A percentile compares a stretch with the other conserved stretches of the same genome.
Conservation (phyloP, 164 flowering plant genomes). For the Pachysandra terminalis region DNA sequence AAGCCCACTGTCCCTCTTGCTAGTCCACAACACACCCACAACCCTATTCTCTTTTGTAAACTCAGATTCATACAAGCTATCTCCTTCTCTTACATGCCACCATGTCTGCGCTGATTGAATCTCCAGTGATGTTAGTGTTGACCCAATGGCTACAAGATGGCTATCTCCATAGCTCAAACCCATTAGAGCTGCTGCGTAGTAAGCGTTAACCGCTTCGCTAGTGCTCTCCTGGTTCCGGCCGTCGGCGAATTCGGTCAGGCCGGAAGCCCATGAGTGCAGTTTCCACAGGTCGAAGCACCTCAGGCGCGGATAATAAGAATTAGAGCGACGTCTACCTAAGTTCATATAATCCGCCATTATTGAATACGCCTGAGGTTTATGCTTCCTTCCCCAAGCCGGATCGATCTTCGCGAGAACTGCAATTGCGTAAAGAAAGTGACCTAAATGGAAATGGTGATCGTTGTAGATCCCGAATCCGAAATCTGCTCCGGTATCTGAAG, state of each 20-base stretch:
- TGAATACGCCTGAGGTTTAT: slow-evolving; percentile 69
- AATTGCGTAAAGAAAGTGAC: slow-evolving; percentile 81
- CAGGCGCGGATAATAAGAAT: slow-evolving; percentile 55
- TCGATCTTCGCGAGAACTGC: slow-evolving; percentile 86
- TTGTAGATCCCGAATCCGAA: slow-evolving; percentile 87
- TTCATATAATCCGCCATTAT: slow-evolving; percentile 81
- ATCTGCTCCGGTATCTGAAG: slow-evolving; percentile 71
- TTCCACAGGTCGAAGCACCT: slow-evolving; percentile 85
- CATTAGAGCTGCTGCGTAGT: slow-evolving; percentile 88
- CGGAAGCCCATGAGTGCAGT: slow-evolving; percentile 93
- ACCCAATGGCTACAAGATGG: slow-evolving; percentile 64
- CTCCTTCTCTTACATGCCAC: slow-evolving; percentile 78
- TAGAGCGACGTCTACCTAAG: slow-evolving; percentile 34
- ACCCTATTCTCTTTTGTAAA: slow-evolving; percentile 64
- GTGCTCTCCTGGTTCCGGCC: slow-evolving; percentile 91
- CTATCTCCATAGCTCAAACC: slow-evolving; percentile 87
- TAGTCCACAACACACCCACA: slow-evolving; percentile 88
- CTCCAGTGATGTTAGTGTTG: slow-evolving; percentile 72
- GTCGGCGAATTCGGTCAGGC: slow-evolving; percentile 75
- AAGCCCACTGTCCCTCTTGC: slow-evolving; percentile 80
- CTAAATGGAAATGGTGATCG: slow-evolving; percentile 89
- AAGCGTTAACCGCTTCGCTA: slow-evolving; percentile 83
- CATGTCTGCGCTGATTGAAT: slow-evolving; percentile 70
- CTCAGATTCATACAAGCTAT: slow-evolving; percentile 47
- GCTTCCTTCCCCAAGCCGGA: slow-evolving; percentile 84